Conservation (phyloP, 352 stramenopile genomes). For the Globisporangium okanoganense region DNA sequence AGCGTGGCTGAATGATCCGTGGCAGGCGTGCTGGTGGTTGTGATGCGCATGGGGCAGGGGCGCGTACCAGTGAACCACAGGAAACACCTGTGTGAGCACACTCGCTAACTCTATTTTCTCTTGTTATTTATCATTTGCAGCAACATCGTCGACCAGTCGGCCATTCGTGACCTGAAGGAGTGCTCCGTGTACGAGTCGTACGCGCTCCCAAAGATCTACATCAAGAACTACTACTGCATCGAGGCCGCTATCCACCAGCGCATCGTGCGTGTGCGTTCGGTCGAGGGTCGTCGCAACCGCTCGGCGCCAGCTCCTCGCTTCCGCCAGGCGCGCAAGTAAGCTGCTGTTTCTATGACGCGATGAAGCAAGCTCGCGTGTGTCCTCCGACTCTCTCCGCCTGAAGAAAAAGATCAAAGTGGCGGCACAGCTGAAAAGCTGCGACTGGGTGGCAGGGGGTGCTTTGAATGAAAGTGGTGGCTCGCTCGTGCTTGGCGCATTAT, state of each 20-base stretch:
- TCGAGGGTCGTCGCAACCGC: constrained; percentile 91
- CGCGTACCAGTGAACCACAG: background rate
- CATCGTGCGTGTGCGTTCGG: constrained; percentile 97
- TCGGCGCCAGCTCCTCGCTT: constrained; percentile 89
- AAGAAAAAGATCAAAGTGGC: background rate
- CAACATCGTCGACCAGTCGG: constrained; percentile 99
- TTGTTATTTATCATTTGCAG: constrained; percentile 27
- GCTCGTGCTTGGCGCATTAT: constrained; percentile 3
- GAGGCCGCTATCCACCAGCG: constrained; percentile 98
- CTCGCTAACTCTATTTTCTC: background rate
- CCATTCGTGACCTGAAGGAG: constrained; percentile 98
- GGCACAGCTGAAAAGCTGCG: constrained; percentile 10
- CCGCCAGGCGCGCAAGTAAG: constrained; percentile 66
- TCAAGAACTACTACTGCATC: constrained; percentile 99
- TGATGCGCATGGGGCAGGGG: background rate
- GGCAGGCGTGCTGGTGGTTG: background rate
- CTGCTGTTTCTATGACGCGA: background rate
- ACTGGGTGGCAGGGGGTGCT: constrained; percentile 1
- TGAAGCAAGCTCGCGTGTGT: constrained; percentile 5
- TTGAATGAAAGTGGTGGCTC: background rate
- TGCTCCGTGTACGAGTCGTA: constrained; percentile 99
- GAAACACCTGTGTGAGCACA: background rate
- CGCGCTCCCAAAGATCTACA: constrained; percentile 99
- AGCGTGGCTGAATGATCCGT: background rate
- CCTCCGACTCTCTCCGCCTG: constrained; percentile 1